phyloP scores from a whole-genome alignment of 108 stramenopile species.

The Nitzschia palea region DNA sequence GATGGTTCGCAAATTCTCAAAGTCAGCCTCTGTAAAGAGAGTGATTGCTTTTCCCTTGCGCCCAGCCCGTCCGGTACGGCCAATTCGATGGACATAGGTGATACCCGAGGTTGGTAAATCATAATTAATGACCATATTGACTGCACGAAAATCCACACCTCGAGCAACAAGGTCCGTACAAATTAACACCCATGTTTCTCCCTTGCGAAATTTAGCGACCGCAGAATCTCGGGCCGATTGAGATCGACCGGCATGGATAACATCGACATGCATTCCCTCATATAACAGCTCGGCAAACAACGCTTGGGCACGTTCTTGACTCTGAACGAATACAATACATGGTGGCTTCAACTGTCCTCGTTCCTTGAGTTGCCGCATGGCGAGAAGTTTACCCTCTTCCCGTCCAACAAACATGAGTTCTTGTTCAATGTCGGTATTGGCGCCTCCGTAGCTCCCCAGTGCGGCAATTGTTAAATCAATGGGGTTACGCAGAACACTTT shows the following conservation, averaged over 20 bases:
- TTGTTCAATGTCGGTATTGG: conserved; percentile 84
- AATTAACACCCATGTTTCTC: conserved; percentile 97
- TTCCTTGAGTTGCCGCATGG: conserved; percentile 86
- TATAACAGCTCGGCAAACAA: conserved; percentile 93
- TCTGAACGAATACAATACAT: conserved; percentile 91
- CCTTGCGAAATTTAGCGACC: conserved; percentile 90
- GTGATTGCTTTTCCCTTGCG: conserved; percentile 93
- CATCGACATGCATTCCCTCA: conserved; percentile 92
- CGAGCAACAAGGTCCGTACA: conserved; percentile 97
- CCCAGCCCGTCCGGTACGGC: conserved; percentile 94
- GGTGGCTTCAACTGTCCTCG: conserved; percentile 78
- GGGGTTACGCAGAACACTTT: conserved; percentile 90
- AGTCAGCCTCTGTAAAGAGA: conserved; percentile 93
- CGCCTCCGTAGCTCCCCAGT: conserved; percentile 61
- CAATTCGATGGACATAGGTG: conserved; percentile 96
- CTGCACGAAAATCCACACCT: conserved; percentile 97
- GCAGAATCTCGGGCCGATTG: conserved; percentile 85
- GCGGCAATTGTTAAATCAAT: conserved; percentile 80
- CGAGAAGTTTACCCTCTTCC: conserved; percentile 97
- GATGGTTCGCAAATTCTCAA: conserved; percentile 83
- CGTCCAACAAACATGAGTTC: conserved; percentile 94
- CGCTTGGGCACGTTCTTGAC: conserved; percentile 94
- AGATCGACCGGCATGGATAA: conserved; percentile 92
- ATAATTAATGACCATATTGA: conserved; percentile 97
- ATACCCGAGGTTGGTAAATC: conserved; percentile 92